Base-by-base conservation (phyloP, 176 grass and related monocot species). In the Rhynchospora tenuis region DNA sequence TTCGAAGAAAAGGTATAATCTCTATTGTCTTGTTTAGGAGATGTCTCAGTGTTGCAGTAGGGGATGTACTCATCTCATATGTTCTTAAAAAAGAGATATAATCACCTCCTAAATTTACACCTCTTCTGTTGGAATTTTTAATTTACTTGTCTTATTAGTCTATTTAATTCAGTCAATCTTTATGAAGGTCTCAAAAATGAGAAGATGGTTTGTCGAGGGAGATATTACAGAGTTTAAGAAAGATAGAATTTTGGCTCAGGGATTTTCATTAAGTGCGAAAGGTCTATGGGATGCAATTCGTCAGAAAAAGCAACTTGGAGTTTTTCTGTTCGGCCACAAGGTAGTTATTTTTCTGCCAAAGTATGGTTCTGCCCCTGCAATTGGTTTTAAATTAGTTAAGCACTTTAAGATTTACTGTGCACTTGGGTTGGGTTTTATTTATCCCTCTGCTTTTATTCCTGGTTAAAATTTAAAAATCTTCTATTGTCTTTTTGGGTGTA, bases 1-100 rank as follows among this genome's bases (percentile, higher is more conserved):
- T 85, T 85, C 14, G 56, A 54, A 85, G 84, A 85, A 51, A 79
- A 85, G 84, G 84, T 85, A 75, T 81, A 81, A 63, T 81, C 54
- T 46, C 56, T 60, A 61, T 57, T 80, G 10, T 81, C 15, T 22
- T 38, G 28, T 14, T 60, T 6, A 80, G 5, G 4, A 9, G 2
- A 4, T 6, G 0, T 81, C 13, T 81, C 38, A 43, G 28, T 62
- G 10, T 63, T 62, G 78, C 28, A 81, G 16, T 42, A 19, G 19
- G 44, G 9, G 15, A 43, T 80, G 19, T 62, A 56, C 31, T 54
- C 28, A 43, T 62, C 2, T 12, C 16, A 79, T 76, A 55, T 13
- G 5, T 44, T 80, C 62, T 17, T 58, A 17, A 22, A 12, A 22
- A 58, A 16, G 31, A 58, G 31, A 64, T 64, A 62, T 81, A 64